These are phyloP conservation scores for Picea mariana DNA, from an alignment of 83 land plant genomes.

Conservation along the genomic window DNA sequence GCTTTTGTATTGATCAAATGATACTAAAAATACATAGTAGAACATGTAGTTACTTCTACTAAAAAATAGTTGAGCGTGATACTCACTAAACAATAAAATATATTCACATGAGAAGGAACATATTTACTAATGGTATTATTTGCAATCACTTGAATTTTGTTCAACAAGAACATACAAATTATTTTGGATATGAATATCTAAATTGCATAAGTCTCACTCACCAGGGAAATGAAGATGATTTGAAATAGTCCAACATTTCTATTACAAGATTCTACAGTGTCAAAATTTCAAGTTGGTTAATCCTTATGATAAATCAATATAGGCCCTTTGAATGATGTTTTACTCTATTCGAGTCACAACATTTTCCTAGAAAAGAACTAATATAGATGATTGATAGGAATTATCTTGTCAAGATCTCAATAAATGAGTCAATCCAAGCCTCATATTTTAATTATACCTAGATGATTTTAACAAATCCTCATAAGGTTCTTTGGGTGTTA, in stretches of 20 bases:
- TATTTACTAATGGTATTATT: no score
- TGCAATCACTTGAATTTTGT: no score
- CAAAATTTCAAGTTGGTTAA: background rate
- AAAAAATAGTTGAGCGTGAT: background rate
- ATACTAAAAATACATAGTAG: background rate
- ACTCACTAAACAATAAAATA: no score
- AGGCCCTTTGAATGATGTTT: background rate
- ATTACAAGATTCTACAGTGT: background rate
- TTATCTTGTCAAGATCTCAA: background rate
- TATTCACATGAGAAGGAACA: no score
- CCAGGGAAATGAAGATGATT: no score
- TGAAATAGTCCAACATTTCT: no score
- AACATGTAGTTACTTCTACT: slow-evolving; percentile 15
- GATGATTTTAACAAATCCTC: background rate
- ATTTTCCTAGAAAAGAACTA: background rate
- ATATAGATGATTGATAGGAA: background rate
- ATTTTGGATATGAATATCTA: background rate
- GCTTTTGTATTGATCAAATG: background rate
- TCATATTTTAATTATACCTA: background rate
- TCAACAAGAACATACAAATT: background rate
- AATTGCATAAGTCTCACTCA: background rate
- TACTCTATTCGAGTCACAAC: background rate
- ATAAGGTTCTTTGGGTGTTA: no score
- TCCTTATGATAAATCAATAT: background rate
- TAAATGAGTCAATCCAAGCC: background rate